phyloP scores from a whole-genome alignment of 176 grass and related monocot species.

The Musa schizocarpa region DNA sequence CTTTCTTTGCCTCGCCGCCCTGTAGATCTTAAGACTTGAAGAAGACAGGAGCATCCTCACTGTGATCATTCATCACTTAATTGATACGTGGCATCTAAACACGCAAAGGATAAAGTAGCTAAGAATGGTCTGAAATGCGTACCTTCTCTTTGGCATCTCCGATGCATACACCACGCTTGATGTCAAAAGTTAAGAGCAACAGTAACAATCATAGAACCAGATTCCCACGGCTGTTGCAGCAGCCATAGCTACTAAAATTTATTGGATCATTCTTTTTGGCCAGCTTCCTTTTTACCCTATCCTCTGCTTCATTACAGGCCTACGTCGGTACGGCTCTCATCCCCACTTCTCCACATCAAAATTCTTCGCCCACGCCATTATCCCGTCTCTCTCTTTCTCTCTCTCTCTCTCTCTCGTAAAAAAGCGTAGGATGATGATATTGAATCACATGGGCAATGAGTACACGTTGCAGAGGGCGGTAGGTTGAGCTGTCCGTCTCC shows the following conservation, averaged over 20 bases:
- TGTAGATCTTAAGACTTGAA: too few species aligned
- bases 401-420: background rate
- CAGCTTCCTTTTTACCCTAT: background rate
- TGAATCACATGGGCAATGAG: background rate
- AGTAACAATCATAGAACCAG: too few species aligned
- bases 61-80: too few species aligned
- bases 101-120: too few species aligned
- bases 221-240: background rate
- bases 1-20: too few species aligned
- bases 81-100: too few species aligned
- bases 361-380: background rate
- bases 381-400: background rate
- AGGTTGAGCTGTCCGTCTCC: background rate
- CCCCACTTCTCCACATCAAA: background rate
- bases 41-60: too few species aligned
- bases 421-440: background rate
- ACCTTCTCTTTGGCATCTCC: too few species aligned
- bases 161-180: too few species aligned
- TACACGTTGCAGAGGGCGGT: background rate
- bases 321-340: background rate
- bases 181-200: too few species aligned
- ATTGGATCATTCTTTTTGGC: background rate
- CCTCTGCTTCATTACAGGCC: background rate
- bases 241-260: background rate
- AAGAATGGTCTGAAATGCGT: too few species aligned